Base-by-base conservation (phyloP, 768 basidiomycete genomes). In the Coprinopsis sp. region DNA sequence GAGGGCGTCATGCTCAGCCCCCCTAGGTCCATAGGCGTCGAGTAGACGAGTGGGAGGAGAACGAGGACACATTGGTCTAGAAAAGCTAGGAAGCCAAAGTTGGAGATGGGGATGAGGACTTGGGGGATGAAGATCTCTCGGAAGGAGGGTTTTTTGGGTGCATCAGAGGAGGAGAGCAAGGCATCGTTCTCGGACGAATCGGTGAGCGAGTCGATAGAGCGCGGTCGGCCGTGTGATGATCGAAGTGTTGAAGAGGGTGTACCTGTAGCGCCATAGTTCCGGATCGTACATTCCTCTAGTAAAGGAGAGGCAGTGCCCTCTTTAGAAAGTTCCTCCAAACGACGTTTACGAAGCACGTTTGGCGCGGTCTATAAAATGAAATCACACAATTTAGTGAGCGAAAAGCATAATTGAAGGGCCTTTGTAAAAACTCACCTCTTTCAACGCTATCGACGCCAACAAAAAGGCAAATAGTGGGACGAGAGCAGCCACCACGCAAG, bases 1-100 rank as follows among this genome's bases (percentile, higher is more conserved):
- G 73, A 64, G 3, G 86, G 82, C 19, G 72, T 56, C 8, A 85
- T 64, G 8, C 79, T 81, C 12, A 85, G 71, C 0, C 84, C 84
- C 16, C 86, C 84, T 2, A 77, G 65, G 10, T 64, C 64, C 34
- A 78, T 60, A 1, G 87, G 82, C 0, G 81, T 86, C 11, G 82
- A 75, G 49, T 76, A 71, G 61, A 84, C 84, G 18, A 86, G 62
- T 0, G 86, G 85, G 22, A 39, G 6, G 8, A 39, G 37, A 19
- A 39, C 37, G 21, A 39, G 25, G 10, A 39, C 22, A 16, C 37
- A 39, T 23, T 39, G 37, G 37, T 39, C 37, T 18, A 78, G 76
- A 11, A 87, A 58, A 6, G 79, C 73, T 37, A 74, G 74, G 51
- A 76, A 71, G 1, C 77, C 60, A 31, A 84, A 89, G 56, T 87